Evolutionary conservation across 1,284 basidiomycete genomes (phyloP).

Genomic region (Ceratorhiza oryzae-sativae): DNA sequence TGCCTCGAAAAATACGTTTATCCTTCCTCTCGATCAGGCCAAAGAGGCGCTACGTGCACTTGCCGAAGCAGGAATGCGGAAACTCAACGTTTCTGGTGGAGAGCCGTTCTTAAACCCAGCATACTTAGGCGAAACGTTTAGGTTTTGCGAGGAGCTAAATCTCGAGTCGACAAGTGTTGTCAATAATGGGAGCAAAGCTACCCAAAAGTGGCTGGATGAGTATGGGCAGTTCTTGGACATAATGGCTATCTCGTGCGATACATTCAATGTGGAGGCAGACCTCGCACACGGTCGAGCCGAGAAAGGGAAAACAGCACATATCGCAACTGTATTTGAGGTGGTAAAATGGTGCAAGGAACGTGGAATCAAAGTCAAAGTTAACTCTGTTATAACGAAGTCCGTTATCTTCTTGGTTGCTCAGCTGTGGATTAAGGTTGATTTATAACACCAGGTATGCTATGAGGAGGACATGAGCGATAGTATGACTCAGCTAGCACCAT

Average conservation of each 20-base stretch:
- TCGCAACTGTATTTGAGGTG: constrained; percentile 51
- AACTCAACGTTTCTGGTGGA: constrained; percentile 56
- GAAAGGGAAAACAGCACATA: constrained; percentile 49
- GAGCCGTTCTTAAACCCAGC: constrained; percentile 54
- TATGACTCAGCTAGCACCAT: constrained; percentile 48
- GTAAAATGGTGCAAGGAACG: constrained; percentile 51
- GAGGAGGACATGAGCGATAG: constrained; percentile 51
- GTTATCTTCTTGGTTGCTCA: not conserved
- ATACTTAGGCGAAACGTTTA: constrained; percentile 54
- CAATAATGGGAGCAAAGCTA: constrained; percentile 55
- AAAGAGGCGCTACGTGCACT: constrained; percentile 53
- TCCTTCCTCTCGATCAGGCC: constrained; percentile 52
- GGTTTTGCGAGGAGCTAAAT: constrained; percentile 54
- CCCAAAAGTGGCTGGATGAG: constrained; percentile 54
- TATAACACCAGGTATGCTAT: constrained; percentile 53
- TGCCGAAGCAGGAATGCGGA: constrained; percentile 53
- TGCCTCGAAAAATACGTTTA: constrained; percentile 51
- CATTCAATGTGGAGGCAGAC: constrained; percentile 54
- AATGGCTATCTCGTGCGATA: constrained; percentile 57
- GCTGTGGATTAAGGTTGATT: not conserved
- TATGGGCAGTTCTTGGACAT: constrained; percentile 55
- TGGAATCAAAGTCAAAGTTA: constrained; percentile 55
- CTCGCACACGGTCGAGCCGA: constrained; percentile 51
- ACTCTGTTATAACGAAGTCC: constrained; percentile 52
- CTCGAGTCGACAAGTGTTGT: constrained; percentile 55